Conservation (phyloP, 2,329 filamentous ascomycete species). For the Fusarium irregulare region DNA sequence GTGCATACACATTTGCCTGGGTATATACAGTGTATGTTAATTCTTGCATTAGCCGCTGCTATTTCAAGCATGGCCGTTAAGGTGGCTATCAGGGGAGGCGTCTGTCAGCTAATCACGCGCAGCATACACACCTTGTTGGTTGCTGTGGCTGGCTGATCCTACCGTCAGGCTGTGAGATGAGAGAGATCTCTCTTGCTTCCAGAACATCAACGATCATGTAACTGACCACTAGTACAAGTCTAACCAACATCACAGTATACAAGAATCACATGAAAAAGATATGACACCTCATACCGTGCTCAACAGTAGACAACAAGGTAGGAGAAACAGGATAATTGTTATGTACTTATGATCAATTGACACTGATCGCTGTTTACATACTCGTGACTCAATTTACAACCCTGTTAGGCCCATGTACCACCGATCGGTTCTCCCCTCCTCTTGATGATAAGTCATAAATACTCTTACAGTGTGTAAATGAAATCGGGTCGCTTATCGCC, state of each 20-base stretch:
- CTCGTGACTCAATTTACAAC: neutral
- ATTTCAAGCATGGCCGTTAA: neutral
- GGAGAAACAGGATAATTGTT: neutral
- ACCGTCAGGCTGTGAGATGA: neutral
- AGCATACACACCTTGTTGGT: neutral
- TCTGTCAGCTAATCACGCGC: neutral
- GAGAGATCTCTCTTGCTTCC: neutral
- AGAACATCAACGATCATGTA: neutral
- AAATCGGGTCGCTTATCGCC: slow-evolving; percentile 80
- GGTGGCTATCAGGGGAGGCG: neutral
- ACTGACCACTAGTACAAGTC: neutral
- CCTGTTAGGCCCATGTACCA: slow-evolving; percentile 6
- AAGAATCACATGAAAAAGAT: neutral
- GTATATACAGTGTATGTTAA: neutral
- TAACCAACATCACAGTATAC: neutral
- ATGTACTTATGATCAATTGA: neutral
- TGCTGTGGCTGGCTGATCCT: neutral
- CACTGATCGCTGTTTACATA: neutral
- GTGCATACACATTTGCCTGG: neutral
- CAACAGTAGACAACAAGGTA: neutral
- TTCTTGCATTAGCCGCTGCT: neutral
- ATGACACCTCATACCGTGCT: neutral
- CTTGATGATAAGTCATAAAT: neutral
- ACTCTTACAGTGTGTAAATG: slow-evolving; percentile 69
- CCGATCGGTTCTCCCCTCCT: slow-evolving; percentile 20